Percentiles rank a stretch among this genome's conserved stretches.
Conservation (phyloP, 2,329 filamentous ascomycete species). For the Cyclaneusma minus region DNA sequence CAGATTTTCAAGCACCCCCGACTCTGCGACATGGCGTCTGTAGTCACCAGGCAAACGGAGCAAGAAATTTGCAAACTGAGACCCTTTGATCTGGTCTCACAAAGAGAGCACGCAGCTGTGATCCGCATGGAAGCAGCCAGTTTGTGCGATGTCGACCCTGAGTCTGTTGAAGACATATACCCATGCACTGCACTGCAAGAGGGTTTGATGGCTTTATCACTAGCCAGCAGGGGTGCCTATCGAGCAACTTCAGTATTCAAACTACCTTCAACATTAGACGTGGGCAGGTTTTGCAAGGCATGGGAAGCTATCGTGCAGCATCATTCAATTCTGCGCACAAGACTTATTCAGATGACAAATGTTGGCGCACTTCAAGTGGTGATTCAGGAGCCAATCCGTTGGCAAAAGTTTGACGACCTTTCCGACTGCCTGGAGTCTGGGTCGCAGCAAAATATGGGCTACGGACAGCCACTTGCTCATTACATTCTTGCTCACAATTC, state of each 20-base stretch:
- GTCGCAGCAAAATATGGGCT: too few species aligned
- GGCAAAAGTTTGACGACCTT: too few species aligned
- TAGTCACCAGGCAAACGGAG: too few species aligned
- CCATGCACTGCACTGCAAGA: conserved; percentile 21
- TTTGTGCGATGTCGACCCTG: not conserved
- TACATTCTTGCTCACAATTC: not conserved
- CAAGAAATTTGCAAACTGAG: too few species aligned
- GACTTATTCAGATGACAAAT: conserved; percentile 11
- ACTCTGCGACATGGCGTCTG: conserved; percentile 8
- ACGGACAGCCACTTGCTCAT: not conserved
- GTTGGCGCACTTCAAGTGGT: conserved; percentile 8
- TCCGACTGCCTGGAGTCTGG: too few species aligned
- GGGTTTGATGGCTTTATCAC: conserved; percentile 19
- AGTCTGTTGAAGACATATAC: conserved; percentile 19
- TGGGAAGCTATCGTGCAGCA: conserved; percentile 3
- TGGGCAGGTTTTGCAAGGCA: conserved; percentile 2
- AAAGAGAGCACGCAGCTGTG: not conserved
- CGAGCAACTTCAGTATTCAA: conserved; percentile 9
- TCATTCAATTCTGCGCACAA: conserved; percentile 16
- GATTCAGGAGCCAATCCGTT: conserved; percentile 2
- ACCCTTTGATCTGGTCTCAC: not conserved
- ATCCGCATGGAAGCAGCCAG: not conserved
- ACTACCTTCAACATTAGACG: conserved; percentile 2
- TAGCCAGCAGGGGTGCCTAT: conserved; percentile 18
- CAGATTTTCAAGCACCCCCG: conserved; percentile 6